Evolutionary conservation across 805 yeast genomes (phyloP).

Genomic region (Grigorovia jiainica): DNA sequence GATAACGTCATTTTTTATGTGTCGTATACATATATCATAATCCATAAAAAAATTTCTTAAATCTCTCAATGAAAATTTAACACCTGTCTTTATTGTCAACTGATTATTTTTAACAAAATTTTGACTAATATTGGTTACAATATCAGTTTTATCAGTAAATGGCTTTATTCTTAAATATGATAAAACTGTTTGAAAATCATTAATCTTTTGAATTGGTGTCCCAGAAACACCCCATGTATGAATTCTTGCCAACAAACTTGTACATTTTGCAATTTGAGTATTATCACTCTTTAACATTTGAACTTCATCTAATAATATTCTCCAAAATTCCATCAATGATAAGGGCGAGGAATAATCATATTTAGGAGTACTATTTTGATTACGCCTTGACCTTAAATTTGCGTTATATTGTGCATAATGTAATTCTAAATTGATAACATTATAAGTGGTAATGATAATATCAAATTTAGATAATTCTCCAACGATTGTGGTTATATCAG

Average conservation of each 20-base stretch:
- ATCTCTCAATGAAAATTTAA: slow-evolving; percentile 29
- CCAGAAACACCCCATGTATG: slow-evolving; percentile 99
- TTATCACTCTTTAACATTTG: slow-evolving; percentile 74
- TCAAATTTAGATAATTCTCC: slow-evolving; percentile 54
- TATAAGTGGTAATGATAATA: slow-evolving; percentile 72
- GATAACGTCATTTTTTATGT: slow-evolving; percentile 75
- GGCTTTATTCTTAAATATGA: slow-evolving; percentile 63
- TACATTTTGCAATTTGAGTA: slow-evolving; percentile 71
- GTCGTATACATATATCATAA: slow-evolving; percentile 51
- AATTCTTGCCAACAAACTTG: slow-evolving; percentile 66
- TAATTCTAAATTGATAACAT: slow-evolving; percentile 60
- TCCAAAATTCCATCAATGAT: slow-evolving; percentile 74
- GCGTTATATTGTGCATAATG: slow-evolving; percentile 73
- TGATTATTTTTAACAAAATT: slow-evolving; percentile 4
- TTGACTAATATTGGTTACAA: slow-evolving; percentile 8
- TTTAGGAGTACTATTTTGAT: slow-evolving; percentile 20
- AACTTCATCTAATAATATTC: slow-evolving; percentile 87
- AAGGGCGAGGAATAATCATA: slow-evolving; percentile 72
- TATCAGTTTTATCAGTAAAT: slow-evolving; percentile 33
- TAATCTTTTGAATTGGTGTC: slow-evolving; percentile 67
- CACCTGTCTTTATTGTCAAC: slow-evolving; percentile 12
- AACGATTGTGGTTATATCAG: slow-evolving; percentile 32
- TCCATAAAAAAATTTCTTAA: slow-evolving; percentile 43
- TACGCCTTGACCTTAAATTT: slow-evolving; percentile 25
- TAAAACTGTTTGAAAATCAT: slow-evolving; percentile 63